Base-by-base conservation (phyloP, 768 basidiomycete genomes). In the Kwoniella sp. region DNA sequence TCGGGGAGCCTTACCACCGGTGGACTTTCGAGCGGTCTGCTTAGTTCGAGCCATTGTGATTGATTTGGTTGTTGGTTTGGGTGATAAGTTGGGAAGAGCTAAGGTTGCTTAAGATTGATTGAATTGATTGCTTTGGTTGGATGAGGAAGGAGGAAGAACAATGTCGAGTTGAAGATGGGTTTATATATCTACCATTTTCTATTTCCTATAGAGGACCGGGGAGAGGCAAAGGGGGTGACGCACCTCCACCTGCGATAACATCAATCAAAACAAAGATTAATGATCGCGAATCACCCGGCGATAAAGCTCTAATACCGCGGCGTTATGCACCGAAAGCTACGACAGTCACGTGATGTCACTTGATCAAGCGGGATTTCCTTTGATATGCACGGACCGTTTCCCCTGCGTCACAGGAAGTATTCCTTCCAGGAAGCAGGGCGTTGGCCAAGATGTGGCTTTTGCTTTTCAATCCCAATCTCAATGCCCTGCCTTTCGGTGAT, bases 1-100 rank as follows among this genome's bases (percentile, higher is more conserved):
- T 72, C 67, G 66, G 34, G 65, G 74, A 26, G 80, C 82, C 83
- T 79, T 72, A 88, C 92, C 93, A 89, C 94, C 94, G 67, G 94
- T 95, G 62, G 93, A 94, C 86, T 95, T 95, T 83, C 93, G 92
- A 79, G 93, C 93, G 81, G 93, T 95, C 91, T 95, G 93, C 92
- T 63, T 71, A 30, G 69, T 58, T 47, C 58, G 63, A 30, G 55
- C 59, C 65, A 62, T 55, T 48, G 56, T 57, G 31, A 45, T 37
- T 51, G 29, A 25, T 37, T 62, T 5, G 20, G 7, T 9, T 4
- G 50, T 82, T 81, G 64, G 90, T 91, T 85, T 91, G 91, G 62
- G 78, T 81, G 78, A 75, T 80, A 23, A 52, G 23, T 65, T 50
- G 30, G 2, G 26, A 54, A 22, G 13, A 23, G 2, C 28, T 7